phyloP scores from a whole-genome alignment of 805 yeast genomes.

The Lipomyces starkeyi region DNA sequence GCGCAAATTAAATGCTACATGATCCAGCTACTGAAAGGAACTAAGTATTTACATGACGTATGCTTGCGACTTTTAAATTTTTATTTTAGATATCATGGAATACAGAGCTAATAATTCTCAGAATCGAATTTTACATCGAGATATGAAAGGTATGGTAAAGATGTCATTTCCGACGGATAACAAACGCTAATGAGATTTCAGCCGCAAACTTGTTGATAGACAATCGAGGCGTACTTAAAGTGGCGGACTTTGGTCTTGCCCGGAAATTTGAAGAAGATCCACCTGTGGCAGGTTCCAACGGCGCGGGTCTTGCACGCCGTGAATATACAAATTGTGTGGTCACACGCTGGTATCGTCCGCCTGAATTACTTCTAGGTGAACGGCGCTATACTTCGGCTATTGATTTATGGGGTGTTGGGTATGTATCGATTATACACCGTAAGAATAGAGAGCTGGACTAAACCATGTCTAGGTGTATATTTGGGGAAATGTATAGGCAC shows the following conservation, averaged over 20 bases:
- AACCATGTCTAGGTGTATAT: conserved; percentile 67
- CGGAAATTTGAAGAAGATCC: conserved; percentile 67
- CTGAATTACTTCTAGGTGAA: conserved; percentile 88
- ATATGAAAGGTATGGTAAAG: conserved; percentile 60
- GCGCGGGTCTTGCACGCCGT: conserved; percentile 51
- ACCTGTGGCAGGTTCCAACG: conserved; percentile 58
- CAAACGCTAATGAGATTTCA: not conserved
- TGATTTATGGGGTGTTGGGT: conserved; percentile 92
- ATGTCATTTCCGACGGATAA: not conserved
- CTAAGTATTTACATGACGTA: conserved; percentile 73
- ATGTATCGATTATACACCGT: not conserved
- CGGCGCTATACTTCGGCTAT: conserved; percentile 89
- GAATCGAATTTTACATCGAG: conserved; percentile 70
- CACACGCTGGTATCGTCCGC: conserved; percentile 97
- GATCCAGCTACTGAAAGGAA: conserved; percentile 77
- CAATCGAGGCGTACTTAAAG: conserved; percentile 74
- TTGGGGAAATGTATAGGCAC: conserved; percentile 84
- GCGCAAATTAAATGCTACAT: conserved; percentile 84
- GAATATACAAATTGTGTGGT: conserved; percentile 76
- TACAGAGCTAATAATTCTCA: conserved; percentile 40
- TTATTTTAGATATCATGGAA: not conserved
- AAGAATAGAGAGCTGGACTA: conserved; percentile 46
- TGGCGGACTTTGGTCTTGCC: conserved; percentile 97
- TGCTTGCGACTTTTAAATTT: not conserved
- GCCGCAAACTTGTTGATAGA: conserved; percentile 91